These are phyloP conservation scores for Penicillium steckii DNA, from an alignment of 495 filamentous ascomycete species.

Conservation along the genomic window DNA sequence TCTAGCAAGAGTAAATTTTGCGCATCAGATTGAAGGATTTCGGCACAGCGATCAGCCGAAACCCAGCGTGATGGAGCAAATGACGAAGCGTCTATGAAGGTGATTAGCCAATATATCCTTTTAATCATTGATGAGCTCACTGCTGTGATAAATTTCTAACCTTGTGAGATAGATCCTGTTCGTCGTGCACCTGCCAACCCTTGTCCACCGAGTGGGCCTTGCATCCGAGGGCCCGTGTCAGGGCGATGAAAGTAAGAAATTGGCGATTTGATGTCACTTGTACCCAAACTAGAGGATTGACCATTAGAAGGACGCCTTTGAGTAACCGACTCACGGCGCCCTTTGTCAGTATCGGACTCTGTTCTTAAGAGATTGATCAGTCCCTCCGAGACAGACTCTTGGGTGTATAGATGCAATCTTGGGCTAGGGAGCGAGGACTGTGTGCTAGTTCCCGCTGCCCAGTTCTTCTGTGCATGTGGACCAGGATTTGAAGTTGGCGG, in stretches of 20 bases:
- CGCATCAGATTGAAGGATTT: constrained; percentile 57
- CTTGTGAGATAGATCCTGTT: constrained; percentile 2
- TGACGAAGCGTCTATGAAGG: neutral
- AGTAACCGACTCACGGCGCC: constrained; percentile 19
- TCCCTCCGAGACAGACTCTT: constrained; percentile 74
- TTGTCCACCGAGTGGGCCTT: constrained; percentile 1
- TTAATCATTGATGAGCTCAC: too few relatives aligned
- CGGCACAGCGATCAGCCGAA: constrained; percentile 60
- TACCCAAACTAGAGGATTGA: neutral
- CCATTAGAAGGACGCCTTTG: constrained; percentile 19
- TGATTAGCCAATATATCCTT: constrained; percentile 5
- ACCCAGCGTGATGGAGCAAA: constrained; percentile 47
- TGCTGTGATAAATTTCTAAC: constrained; percentile 7
- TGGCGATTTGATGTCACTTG: neutral
- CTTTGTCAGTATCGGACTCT: constrained; percentile 24
- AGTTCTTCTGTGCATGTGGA: constrained; percentile 60
- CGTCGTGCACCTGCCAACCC: neutral
- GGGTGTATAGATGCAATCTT: constrained; percentile 63
- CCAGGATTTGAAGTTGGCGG: constrained; percentile 58
- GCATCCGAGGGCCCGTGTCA: neutral
- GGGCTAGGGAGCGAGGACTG: constrained; percentile 69
- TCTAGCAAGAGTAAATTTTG: constrained; percentile 76
- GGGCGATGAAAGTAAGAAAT: neutral
- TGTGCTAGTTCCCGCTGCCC: constrained; percentile 67
- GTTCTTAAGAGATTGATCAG: constrained; percentile 54